Percentiles rank a stretch among this genome's conserved stretches.
Conservation (phyloP, 2,329 filamentous ascomycete species). For the Albifimbria verrucaria region DNA sequence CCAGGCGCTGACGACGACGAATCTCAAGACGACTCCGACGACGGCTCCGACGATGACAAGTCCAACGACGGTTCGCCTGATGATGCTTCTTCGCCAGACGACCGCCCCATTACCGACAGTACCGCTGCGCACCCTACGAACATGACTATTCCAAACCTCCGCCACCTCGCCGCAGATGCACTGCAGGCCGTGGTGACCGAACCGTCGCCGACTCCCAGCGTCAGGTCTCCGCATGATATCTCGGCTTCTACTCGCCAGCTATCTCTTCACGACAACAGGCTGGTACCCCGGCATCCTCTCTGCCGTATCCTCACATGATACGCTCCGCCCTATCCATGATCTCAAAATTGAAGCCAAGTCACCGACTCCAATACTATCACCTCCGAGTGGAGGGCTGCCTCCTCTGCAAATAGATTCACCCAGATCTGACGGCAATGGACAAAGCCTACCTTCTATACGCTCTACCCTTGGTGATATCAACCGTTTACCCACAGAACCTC, state of each 20-base stretch:
- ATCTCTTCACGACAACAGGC: background rate
- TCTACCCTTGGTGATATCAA: constrained; percentile 33
- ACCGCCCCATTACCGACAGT: constrained; percentile 4
- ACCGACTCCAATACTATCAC: constrained; percentile 18
- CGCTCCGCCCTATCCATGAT: constrained; percentile 5
- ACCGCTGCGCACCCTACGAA: background rate
- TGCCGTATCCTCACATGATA: constrained; percentile 1
- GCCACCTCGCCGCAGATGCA: constrained; percentile 28
- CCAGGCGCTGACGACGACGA: constrained; percentile 41
- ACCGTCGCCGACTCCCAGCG: constrained; percentile 5
- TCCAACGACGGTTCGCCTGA: constrained; percentile 8
- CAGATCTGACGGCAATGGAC: constrained; percentile 29
- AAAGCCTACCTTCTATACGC: constrained; percentile 36
- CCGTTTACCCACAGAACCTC: constrained; percentile 24
- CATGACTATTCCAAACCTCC: constrained; percentile 21
- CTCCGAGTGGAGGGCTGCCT: constrained; percentile 28
- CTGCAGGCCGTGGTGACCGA: constrained; percentile 22
- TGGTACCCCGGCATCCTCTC: background rate
- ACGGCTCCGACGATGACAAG: background rate
- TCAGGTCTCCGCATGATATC: constrained; percentile 8
- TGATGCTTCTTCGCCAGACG: constrained; percentile 13
- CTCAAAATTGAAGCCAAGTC: constrained; percentile 16
- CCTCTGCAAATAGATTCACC: constrained; percentile 35
- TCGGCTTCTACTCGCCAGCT: background rate
- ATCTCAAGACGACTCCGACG: background rate